phyloP scores from a whole-genome alignment of 176 grass and related monocot genomes.

The Oryza officinalis region DNA sequence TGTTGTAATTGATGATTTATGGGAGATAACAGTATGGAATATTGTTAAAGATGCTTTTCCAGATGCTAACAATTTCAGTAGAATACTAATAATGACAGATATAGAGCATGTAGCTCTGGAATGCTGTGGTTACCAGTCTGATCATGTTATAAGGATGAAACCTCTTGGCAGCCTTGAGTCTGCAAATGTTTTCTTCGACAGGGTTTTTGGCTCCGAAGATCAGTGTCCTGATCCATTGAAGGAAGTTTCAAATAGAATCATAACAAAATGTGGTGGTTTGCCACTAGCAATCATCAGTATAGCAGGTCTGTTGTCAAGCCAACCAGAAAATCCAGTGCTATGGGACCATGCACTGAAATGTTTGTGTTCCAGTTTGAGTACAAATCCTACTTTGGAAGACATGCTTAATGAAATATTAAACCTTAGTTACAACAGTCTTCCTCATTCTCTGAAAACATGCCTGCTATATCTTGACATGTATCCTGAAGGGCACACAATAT shows the following conservation, averaged over 20 bases:
- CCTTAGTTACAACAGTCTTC: conserved; percentile 6
- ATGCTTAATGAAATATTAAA: background rate
- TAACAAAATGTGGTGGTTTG: conserved; percentile 1
- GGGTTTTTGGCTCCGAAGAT: background rate
- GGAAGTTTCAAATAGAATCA: background rate
- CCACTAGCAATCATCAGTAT: background rate
- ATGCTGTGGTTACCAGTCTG: background rate
- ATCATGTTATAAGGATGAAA: conserved; percentile 4
- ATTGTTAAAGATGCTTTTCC: background rate
- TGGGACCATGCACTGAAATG: background rate
- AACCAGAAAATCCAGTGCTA: background rate
- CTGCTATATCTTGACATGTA: background rate
- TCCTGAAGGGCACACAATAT: background rate
- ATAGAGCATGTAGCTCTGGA: background rate
- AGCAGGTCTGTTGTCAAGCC: background rate
- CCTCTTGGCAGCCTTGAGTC: conserved; percentile 3
- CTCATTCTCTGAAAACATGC: conserved; percentile 12
- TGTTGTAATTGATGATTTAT: conserved; percentile 21
- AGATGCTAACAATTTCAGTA: background rate
- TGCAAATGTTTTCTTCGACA: background rate
- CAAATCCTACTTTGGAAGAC: background rate
- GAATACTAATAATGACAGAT: conserved; percentile 16
- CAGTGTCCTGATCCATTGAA: background rate
- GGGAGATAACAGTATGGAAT: conserved; percentile 1
- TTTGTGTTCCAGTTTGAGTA: background rate